These are phyloP conservation scores for Colletotrichum neosansevieriae DNA, from an alignment of 2,329 filamentous ascomycete genomes.

Conservation along the genomic window DNA sequence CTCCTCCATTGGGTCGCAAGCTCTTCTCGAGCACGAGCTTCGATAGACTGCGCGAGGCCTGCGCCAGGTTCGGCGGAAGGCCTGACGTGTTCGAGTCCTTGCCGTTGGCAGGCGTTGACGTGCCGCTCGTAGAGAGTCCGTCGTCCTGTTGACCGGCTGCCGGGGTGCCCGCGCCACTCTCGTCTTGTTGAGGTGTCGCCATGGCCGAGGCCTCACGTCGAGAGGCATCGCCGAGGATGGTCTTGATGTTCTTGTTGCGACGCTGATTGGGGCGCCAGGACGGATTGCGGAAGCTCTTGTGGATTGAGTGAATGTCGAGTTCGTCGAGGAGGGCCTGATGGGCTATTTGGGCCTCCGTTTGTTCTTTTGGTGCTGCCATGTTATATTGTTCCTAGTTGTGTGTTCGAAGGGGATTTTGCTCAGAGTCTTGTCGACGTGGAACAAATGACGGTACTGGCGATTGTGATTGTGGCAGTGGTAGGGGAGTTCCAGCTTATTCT, in stretches of 20 bases:
- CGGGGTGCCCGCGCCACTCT: slow-evolving; percentile 81
- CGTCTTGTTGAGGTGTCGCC: slow-evolving; percentile 78
- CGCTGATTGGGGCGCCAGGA: slow-evolving; percentile 93
- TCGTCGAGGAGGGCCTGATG: slow-evolving; percentile 90
- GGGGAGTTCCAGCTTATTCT: slow-evolving; percentile 32
- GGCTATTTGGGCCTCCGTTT: slow-evolving; percentile 79
- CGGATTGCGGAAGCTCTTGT: slow-evolving; percentile 90
- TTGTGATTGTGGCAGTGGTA: slow-evolving; percentile 24
- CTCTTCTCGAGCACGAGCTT: slow-evolving; percentile 91
- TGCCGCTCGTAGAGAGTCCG: slow-evolving; percentile 68
- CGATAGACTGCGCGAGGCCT: slow-evolving; percentile 87
- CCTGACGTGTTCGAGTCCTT: slow-evolving; percentile 48
- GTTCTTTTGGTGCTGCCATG: slow-evolving; percentile 76
- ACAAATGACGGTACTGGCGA: not conserved
- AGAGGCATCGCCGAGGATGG: slow-evolving; percentile 89
- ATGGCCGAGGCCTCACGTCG: slow-evolving; percentile 84
- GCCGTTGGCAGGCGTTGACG: slow-evolving; percentile 65
- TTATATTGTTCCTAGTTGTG: slow-evolving; percentile 59
- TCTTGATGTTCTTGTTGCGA: slow-evolving; percentile 99
- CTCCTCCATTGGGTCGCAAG: slow-evolving; percentile 58
- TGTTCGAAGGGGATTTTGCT: not conserved
- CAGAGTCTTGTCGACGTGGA: not conserved
- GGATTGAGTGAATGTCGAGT: slow-evolving; percentile 88
- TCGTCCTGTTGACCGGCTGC: slow-evolving; percentile 54
- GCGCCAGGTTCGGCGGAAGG: slow-evolving; percentile 80